Conservation (phyloP, 2,329 filamentous ascomycete genomes). For the Paraphoma sp. region DNA sequence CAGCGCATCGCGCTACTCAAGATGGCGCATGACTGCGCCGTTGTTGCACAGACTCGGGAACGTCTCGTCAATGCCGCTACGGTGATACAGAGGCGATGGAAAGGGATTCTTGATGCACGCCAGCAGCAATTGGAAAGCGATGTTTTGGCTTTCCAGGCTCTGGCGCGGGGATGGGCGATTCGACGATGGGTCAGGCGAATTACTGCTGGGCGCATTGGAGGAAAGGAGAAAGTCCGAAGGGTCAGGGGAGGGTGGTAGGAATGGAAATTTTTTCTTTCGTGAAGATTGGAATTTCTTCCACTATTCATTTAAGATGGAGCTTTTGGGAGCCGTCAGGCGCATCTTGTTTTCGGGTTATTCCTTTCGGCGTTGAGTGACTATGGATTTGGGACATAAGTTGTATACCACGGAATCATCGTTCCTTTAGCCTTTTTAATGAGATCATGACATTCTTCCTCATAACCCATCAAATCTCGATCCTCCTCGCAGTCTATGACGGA, state of each 20-base stretch:
- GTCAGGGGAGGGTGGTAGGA: conserved; percentile 43
- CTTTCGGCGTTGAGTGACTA: no score
- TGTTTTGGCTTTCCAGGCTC: conserved; percentile 51
- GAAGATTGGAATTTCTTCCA: neutral
- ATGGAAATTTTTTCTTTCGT: conserved; percentile 7
- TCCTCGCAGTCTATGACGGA: no score
- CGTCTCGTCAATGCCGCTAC: conserved; percentile 45
- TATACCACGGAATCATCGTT: no score
- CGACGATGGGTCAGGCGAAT: conserved; percentile 38
- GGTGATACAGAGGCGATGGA: conserved; percentile 38
- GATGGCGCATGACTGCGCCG: conserved; percentile 55
- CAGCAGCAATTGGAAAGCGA: conserved; percentile 45
- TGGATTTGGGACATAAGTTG: no score
- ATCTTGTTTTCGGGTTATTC: no score
- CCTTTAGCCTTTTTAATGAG: no score
- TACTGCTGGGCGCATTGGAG: conserved; percentile 35
- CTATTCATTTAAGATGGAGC: no score
- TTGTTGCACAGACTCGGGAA: conserved; percentile 54
- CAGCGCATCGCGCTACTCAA: conserved; percentile 49
- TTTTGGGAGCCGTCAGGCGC: no score
- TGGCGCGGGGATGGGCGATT: conserved; percentile 51
- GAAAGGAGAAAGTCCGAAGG: conserved; percentile 44
- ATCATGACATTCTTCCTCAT: no score
- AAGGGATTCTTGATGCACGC: conserved; percentile 44
- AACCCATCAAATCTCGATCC: no score